Base-by-base conservation (phyloP, 164 flowering plant genomes). In the Taxillus chinensis region DNA sequence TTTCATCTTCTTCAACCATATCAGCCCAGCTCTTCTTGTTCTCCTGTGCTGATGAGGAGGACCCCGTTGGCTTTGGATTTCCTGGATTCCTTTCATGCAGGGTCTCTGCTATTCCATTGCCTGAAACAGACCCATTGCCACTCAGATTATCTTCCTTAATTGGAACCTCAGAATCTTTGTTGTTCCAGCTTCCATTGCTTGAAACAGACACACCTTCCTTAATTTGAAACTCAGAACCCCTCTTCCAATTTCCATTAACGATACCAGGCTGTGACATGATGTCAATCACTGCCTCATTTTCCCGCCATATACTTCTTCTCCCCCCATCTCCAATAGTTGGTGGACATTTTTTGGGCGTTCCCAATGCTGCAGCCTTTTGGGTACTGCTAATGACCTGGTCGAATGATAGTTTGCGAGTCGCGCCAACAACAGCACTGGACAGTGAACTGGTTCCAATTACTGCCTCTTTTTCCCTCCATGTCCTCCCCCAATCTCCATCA, bases 1-100 rank as follows among this genome's bases (percentile, higher is more conserved):
- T 50, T 51, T 76, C 78, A 11, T 85, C 91, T 74, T 88, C 92
- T 74, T 86, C 96, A 43, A 63, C 91, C 75, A 86, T 80, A 67
- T 89, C 89, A 14, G 90, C 92, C 93, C 93, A 85, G 62, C 86
- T 82, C 68, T 75, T 85, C 60, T 71, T 77, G 10, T 9, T 43
- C 8, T 6, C 46, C 46, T 9, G 7, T 9, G 10, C 7, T 5
- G 46, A 43, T 6, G 7, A 9, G 7, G 46, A 43, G 10, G 46
- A 6, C 10, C 7, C 10, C 8, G 7, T 43, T 6, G 46, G 46
- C 10, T 6, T 6, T 6, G 46, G 7, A 43, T 43, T 6, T 43
- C 8, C 46, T 6, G 7, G 7, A 6, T 9, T 43, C 8, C 8
- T 9, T 43, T 43, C 46, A 9, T 6, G 7, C 8, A 43, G 10